A percentile compares a stretch with the other conserved stretches of the same genome.
Conservation (phyloP, 2,329 filamentous ascomycete genomes). For the Pleomassaria siparia region DNA sequence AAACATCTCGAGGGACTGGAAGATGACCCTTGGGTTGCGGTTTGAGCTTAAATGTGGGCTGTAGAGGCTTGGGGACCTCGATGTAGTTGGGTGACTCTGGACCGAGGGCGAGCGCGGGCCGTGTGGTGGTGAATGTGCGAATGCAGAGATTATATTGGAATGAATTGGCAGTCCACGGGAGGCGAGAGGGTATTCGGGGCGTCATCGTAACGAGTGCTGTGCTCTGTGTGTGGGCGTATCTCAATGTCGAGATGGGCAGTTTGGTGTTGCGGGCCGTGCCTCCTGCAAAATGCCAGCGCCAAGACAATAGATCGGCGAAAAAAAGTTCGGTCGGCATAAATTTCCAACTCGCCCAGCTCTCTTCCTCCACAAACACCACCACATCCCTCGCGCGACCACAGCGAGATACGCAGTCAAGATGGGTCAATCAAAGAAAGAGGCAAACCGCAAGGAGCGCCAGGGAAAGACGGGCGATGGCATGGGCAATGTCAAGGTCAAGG, state of each 20-base stretch:
- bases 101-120: slow-evolving; percentile 56
- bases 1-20: slow-evolving; percentile 80
- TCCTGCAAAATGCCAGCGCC: slow-evolving; percentile 23
- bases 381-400: not conserved
- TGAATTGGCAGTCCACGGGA: slow-evolving; percentile 28
- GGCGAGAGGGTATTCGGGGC: slow-evolving; percentile 43
- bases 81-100: slow-evolving; percentile 90
- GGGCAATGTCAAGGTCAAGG: slow-evolving; percentile 88
- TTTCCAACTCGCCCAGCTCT: not conserved
- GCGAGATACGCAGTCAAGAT: slow-evolving; percentile 52
- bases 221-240: slow-evolving; percentile 4
- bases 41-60: slow-evolving; percentile 60
- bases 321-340: slow-evolving; percentile 21
- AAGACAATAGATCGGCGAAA: slow-evolving; percentile 26
- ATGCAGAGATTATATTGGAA: slow-evolving; percentile 10
- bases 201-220: slow-evolving; percentile 39
- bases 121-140: slow-evolving; percentile 50
- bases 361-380: slow-evolving; percentile 6
- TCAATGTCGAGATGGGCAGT: slow-evolving; percentile 13
- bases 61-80: slow-evolving; percentile 74
- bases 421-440: slow-evolving; percentile 93
- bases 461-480: slow-evolving; percentile 84
- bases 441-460: slow-evolving; percentile 77
- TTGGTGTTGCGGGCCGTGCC: slow-evolving; percentile 7
- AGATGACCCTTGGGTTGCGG: slow-evolving; percentile 71